A percentile compares a stretch with the other conserved stretches of the same genome.
These are phyloP conservation scores for Saccharomycopsis amapae DNA, from an alignment of 805 yeast species.

Conservation along the genomic window DNA sequence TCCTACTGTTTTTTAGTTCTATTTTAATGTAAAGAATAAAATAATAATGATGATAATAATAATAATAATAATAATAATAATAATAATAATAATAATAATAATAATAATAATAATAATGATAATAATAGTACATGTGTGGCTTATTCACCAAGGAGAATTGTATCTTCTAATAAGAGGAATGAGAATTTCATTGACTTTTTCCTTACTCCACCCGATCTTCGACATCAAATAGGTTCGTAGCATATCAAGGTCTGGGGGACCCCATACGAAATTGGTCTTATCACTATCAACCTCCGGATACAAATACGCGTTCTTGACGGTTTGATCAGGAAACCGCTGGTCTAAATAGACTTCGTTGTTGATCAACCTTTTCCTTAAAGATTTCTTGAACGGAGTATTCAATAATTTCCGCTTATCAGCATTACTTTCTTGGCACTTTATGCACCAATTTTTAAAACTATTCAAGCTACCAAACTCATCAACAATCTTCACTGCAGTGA, in stretches of 20 bases:
- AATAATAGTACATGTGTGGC: no score
- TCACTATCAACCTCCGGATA: slow-evolving; percentile 83
- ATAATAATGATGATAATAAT: no score
- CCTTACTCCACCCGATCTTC: slow-evolving; percentile 75
- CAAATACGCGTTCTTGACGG: slow-evolving; percentile 66
- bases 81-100: no score
- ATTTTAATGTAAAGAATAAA: no score
- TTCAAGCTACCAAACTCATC: slow-evolving; percentile 64
- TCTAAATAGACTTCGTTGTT: slow-evolving; percentile 52
- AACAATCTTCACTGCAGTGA: slow-evolving; percentile 78
- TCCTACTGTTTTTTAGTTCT: no score
- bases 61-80: no score
- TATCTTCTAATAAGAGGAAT: slow-evolving; percentile 79
- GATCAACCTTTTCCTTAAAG: slow-evolving; percentile 47
- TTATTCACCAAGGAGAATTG: slow-evolving; percentile 52
- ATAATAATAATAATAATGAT: no score
- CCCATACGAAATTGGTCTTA: slow-evolving; percentile 78
- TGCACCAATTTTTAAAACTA: slow-evolving; percentile 34
- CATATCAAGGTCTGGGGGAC: slow-evolving; percentile 75
- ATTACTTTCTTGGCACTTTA: slow-evolving; percentile 16
- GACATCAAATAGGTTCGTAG: slow-evolving; percentile 61
- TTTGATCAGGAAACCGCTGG: slow-evolving; percentile 59
- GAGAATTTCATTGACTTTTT: slow-evolving; percentile 70
- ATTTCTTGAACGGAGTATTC: slow-evolving; percentile 45
- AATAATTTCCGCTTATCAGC: slow-evolving; percentile 44